A percentile compares a stretch with the other conserved stretches of the same genome.
phyloP scores from a whole-genome alignment of 257 asterid genomes.

The Gentiana dahurica region DNA sequence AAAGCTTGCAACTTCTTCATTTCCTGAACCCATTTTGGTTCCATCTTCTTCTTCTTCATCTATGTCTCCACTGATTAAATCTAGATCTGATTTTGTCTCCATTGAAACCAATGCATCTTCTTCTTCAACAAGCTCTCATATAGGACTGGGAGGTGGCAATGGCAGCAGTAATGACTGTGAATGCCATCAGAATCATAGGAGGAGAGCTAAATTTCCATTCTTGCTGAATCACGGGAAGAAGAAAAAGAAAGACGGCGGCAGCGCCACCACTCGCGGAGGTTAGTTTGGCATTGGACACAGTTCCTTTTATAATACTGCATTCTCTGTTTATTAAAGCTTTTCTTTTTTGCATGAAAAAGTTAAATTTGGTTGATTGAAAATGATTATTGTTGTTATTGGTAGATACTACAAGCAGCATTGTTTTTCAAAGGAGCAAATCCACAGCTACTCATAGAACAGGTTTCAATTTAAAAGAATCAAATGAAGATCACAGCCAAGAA shows the following conservation, averaged over 20 bases:
- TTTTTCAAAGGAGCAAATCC: constrained; percentile 81
- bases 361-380: no score
- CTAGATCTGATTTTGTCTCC: constrained; percentile 63
- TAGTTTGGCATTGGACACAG: no score
- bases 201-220: constrained; percentile 55
- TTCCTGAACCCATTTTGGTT: constrained; percentile 55
- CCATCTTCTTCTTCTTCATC: constrained; percentile 79
- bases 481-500: constrained; percentile 34
- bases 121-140: constrained; percentile 5
- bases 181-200: constrained; percentile 6
- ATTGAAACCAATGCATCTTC: constrained; percentile 11
- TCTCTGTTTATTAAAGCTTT: no score
- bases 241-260: constrained; percentile 32
- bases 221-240: constrained; percentile 36
- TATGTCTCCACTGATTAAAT: constrained; percentile 27
- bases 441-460: constrained; percentile 49
- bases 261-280: no score
- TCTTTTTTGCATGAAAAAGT: no score
- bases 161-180: no score
- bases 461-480: constrained; percentile 44
- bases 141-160: not conserved
- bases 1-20: constrained; percentile 83
- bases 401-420: constrained; percentile 23
- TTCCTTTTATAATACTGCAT: no score
- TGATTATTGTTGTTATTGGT: not conserved